A percentile compares a stretch with the other conserved stretches of the same genome.
These are phyloP conservation scores for Juncus effusus DNA, from an alignment of 176 grass and related monocot species.

Conservation along the genomic window DNA sequence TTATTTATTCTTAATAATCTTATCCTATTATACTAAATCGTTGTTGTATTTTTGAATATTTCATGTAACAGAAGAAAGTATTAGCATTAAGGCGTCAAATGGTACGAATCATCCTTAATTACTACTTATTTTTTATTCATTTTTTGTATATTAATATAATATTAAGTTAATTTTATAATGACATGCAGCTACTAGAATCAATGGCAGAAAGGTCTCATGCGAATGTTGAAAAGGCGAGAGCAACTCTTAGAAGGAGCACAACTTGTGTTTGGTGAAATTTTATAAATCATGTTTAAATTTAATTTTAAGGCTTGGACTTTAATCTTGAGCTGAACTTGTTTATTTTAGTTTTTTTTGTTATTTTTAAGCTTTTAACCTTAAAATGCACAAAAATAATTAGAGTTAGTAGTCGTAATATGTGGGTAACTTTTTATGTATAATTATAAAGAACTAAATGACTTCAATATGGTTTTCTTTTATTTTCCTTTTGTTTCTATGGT, in stretches of 20 bases:
- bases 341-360: background rate
- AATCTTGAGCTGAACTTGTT: constrained; percentile 14
- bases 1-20: too few species aligned
- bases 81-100: constrained; percentile 45
- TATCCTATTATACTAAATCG: constrained; percentile 11
- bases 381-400: background rate
- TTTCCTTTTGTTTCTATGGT: too few species aligned
- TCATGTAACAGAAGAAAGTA: constrained; percentile 44
- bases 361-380: constrained; percentile 18
- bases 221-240: constrained; percentile 21
- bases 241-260: constrained; percentile 18
- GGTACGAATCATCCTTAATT: constrained; percentile 32
- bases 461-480: too few species aligned
- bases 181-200: constrained; percentile 25
- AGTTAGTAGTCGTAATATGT: constrained; percentile 1
- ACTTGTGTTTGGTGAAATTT: constrained; percentile 32
- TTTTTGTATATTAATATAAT: constrained; percentile 4
- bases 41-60: constrained; percentile 7
- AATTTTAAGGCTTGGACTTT: background rate
- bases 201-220: constrained; percentile 24
- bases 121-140: background rate
- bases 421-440: background rate
- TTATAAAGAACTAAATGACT: too few species aligned
- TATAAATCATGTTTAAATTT: constrained; percentile 1
- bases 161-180: background rate